Evolutionary conservation across 2,329 filamentous ascomycete genomes (phyloP).

Genomic region (Coniochaeta hoffmannii): DNA sequence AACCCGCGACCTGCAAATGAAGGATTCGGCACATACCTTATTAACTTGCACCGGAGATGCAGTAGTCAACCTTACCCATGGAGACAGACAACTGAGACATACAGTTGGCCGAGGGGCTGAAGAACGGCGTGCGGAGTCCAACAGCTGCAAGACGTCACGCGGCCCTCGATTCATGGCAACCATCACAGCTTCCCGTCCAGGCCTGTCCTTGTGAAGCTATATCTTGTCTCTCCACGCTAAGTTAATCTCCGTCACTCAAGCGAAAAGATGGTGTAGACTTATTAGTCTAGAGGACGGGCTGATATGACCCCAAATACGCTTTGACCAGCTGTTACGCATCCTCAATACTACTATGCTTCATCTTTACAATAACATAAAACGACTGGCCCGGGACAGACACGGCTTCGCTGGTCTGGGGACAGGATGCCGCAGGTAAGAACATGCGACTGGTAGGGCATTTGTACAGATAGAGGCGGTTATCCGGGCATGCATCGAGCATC

Average conservation of each 20-base stretch:
- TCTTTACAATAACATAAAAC: too few relatives aligned
- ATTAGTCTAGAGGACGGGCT: neutral
- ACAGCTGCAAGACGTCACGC: constrained; percentile 11
- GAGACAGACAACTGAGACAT: neutral
- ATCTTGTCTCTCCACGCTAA: constrained; percentile 2
- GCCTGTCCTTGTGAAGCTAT: neutral
- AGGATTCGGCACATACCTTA: neutral
- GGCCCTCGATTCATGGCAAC: constrained; percentile 5
- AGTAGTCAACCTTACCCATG: neutral
- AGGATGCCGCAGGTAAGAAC: too few relatives aligned
- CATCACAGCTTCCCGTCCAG: constrained; percentile 4
- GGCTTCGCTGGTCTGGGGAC: too few relatives aligned
- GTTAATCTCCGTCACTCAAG: constrained; percentile 4
- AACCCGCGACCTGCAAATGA: neutral
- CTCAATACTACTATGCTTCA: too few relatives aligned
- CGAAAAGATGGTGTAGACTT: neutral
- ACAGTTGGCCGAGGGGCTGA: neutral
- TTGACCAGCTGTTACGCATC: too few relatives aligned
- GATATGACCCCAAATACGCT: neutral
- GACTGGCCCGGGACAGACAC: too few relatives aligned
- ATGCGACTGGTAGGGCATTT: too few relatives aligned
- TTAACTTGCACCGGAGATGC: neutral
- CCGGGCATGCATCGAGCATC: neutral
- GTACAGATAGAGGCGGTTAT: too few relatives aligned
- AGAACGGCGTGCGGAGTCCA: constrained; percentile 3